Conservation (phyloP, 495 filamentous ascomycete genomes). For the Rhizodiscina lignyota region DNA sequence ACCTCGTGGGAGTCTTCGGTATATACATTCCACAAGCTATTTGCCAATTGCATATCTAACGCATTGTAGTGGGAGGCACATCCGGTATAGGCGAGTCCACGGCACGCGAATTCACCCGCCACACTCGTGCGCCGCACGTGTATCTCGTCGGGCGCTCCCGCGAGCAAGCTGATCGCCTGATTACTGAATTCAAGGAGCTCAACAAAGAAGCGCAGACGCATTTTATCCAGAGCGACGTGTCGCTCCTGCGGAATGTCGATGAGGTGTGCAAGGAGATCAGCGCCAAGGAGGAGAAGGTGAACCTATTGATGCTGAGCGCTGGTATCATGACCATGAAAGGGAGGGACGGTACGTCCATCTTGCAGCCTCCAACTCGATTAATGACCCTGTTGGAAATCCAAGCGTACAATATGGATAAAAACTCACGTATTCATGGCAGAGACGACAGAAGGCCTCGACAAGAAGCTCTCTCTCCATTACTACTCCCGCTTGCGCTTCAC, state of each 20-base stretch:
- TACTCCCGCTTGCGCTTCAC: constrained; percentile 50
- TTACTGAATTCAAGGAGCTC: constrained; percentile 13
- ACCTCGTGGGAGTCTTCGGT: constrained; percentile 38
- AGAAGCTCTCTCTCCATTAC: constrained; percentile 34
- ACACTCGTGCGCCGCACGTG: constrained; percentile 17
- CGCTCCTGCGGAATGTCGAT: constrained; percentile 43
- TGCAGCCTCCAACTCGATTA: not conserved
- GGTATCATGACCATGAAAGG: constrained; percentile 26
- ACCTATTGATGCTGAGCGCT: constrained; percentile 42
- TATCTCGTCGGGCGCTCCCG: constrained; percentile 29
- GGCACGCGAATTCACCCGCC: constrained; percentile 23
- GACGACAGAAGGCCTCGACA: constrained; percentile 41
- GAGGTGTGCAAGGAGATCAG: constrained; percentile 38
- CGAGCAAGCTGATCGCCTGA: constrained; percentile 13
- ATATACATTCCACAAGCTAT: constrained; percentile 3
- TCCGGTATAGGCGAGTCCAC: constrained; percentile 27
- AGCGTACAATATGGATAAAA: constrained; percentile 4
- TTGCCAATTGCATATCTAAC: constrained; percentile 3
- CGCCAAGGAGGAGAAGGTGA: constrained; percentile 35
- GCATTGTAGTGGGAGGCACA: constrained; percentile 25
- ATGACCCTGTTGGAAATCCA: not conserved
- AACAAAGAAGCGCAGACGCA: constrained; percentile 32
- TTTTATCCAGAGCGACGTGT: constrained; percentile 43
- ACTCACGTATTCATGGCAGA: too few species aligned
- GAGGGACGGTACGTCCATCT: constrained; percentile 4